Evolutionary conservation across 495 filamentous ascomycete species (phyloP), one percentile per base, ranked within the genome.

Genomic region (Ascobolus immersus): DNA sequence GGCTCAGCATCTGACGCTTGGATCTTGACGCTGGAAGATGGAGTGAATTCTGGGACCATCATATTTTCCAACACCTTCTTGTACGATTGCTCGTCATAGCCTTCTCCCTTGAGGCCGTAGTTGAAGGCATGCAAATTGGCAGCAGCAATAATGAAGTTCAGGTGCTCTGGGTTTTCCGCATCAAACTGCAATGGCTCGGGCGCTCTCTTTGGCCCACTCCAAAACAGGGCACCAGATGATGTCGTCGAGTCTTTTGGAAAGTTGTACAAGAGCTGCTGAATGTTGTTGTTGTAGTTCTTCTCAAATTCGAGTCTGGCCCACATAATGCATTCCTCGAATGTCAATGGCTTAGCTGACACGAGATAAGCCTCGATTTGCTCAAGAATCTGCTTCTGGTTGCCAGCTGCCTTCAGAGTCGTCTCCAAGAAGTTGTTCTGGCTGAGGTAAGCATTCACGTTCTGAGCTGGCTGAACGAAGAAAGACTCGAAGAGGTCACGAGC

Each of bases 151-250:
- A 94, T 57, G 49, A 92, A 99, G 17, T 62, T 64, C 39, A 80
- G 65, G 51, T 99, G 86, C 13, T 78, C 81, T 11, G 70, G 59
- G 46, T 91, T 91, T 12, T 67, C 55, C 35, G 69, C 57, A 45
- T 89, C 77, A 40, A 99, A 99, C 46, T 74, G 79, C 41, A 93
- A 55, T 42, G 86, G 72, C 37, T 84, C 75, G 7, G 89, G 89
- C 5, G 89, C 89, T 47, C 89, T 79, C 66, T 99, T 99, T 13
- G 89, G 89, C 26, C 89, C 89, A 35, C 84, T 93, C 89, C 89
- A 99, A 61, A 99, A 99, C 1, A 67, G 76, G 36, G 82, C 73
- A 24, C 89, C 86, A 14, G 66, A 73, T 21, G 78, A 81, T 2
- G 86, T 91, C 22, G 60, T 65, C 0, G 82, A 76, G 51, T 94